Conservation (phyloP, 2,329 filamentous ascomycete genomes). For the Ustilaginoidea virens region DNA sequence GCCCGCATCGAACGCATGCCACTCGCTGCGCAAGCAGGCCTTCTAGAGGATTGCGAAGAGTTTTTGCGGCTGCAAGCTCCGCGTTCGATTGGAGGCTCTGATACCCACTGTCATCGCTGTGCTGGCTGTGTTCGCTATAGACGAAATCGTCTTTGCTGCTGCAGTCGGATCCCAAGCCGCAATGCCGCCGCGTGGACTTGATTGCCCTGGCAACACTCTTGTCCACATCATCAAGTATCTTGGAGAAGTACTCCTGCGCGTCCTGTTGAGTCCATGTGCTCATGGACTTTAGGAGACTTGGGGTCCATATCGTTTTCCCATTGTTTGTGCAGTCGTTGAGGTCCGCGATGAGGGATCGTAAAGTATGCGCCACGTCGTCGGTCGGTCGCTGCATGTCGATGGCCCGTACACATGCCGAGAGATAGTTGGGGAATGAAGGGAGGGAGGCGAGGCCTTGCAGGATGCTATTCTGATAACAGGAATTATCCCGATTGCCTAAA, state of each 20-base stretch:
- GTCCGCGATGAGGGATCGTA: slow-evolving; percentile 52
- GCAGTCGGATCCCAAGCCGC: slow-evolving; percentile 24
- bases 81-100: slow-evolving; percentile 27
- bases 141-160: slow-evolving; percentile 24
- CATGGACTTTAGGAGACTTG: slow-evolving; percentile 72
- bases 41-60: slow-evolving; percentile 62
- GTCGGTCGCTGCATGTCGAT: slow-evolving; percentile 13
- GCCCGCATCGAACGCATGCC: slow-evolving; percentile 71
- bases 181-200: slow-evolving; percentile 11
- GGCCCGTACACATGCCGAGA: slow-evolving; percentile 29
- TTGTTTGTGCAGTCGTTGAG: slow-evolving; percentile 57
- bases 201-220: slow-evolving; percentile 48
- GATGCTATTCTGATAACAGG: slow-evolving; percentile 95
- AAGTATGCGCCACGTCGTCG: slow-evolving; percentile 26
- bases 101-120: slow-evolving; percentile 43
- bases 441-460: slow-evolving; percentile 74
- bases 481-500: slow-evolving; percentile 84
- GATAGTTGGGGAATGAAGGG: slow-evolving; percentile 50
- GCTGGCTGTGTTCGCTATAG: slow-evolving; percentile 34
- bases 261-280: slow-evolving; percentile 94
- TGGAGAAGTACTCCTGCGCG: slow-evolving; percentile 93
- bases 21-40: slow-evolving; percentile 80
- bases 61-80: slow-evolving; percentile 21
- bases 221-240: slow-evolving; percentile 72
- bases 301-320: slow-evolving; percentile 69